Evolutionary conservation across 2,329 filamentous ascomycete species (phyloP).

Genomic region (Sclerotinia trifoliorum): DNA sequence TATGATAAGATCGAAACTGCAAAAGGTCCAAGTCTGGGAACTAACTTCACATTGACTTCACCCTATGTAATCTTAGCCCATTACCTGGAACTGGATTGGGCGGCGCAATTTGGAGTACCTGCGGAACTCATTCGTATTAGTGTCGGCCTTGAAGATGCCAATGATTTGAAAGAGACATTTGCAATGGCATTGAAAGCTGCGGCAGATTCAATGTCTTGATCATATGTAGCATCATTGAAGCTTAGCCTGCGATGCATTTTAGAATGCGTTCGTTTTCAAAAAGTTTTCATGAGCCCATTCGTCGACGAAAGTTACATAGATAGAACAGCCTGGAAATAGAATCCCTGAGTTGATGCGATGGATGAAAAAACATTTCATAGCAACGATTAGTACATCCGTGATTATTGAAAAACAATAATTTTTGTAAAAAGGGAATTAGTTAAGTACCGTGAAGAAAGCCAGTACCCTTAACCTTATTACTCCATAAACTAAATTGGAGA

Average conservation of each 20-base stretch:
- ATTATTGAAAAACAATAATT: neutral
- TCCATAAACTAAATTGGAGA: neutral
- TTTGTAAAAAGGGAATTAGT: neutral
- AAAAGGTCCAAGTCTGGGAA: constrained; percentile 92
- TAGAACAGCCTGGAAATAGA: neutral
- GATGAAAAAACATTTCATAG: neutral
- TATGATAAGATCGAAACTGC: constrained; percentile 83
- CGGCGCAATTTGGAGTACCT: constrained; percentile 75
- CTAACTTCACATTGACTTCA: constrained; percentile 91
- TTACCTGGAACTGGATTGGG: constrained; percentile 91
- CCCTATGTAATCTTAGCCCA: constrained; percentile 92
- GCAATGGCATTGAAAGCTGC: constrained; percentile 66
- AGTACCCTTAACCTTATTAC: too few species aligned
- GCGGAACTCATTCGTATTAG: constrained; percentile 80
- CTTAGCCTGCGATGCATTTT: constrained; percentile 5
- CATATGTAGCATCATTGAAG: neutral
- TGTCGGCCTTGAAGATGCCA: constrained; percentile 80
- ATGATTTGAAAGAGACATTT: constrained; percentile 63
- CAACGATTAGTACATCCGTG: neutral
- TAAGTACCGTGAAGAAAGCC: neutral
- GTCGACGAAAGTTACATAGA: neutral
- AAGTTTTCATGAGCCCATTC: neutral
- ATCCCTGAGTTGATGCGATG: neutral
- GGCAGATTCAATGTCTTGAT: constrained; percentile 29
- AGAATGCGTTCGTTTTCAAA: neutral